Conservation (phyloP, 2,329 filamentous ascomycete species). For the Fusarium sublunatum region DNA sequence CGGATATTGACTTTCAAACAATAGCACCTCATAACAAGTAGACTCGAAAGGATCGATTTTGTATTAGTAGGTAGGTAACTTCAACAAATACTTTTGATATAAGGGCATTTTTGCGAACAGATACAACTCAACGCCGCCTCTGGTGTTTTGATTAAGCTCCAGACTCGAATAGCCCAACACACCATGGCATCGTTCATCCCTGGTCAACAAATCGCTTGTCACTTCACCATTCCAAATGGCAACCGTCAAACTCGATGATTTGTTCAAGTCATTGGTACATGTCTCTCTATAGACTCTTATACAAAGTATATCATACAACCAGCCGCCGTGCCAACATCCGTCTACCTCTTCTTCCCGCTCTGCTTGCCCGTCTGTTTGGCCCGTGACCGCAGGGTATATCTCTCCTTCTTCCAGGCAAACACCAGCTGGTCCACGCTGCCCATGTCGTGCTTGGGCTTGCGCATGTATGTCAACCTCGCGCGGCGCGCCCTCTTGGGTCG, state of each 20-base stretch:
- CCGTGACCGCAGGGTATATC: slow-evolving; percentile 54
- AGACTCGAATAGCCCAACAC: no score
- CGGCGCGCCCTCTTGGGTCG: slow-evolving; percentile 85
- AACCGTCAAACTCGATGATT: background rate
- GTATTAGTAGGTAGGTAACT: no score
- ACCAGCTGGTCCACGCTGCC: slow-evolving; percentile 87
- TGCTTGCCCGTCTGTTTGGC: slow-evolving; percentile 45
- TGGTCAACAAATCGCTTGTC: background rate
- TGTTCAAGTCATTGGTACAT: slow-evolving; percentile 23
- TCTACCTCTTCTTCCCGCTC: slow-evolving; percentile 33
- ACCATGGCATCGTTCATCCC: background rate
- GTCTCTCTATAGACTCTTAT: slow-evolving; percentile 40
- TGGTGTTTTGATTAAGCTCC: no score
- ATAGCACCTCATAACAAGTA: no score
- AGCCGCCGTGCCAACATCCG: background rate
- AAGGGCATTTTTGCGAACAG: no score
- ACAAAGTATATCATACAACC: slow-evolving; percentile 49
- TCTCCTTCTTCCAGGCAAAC: slow-evolving; percentile 60
- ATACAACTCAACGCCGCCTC: background rate
- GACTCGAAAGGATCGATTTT: no score
- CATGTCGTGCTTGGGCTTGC: slow-evolving; percentile 87
- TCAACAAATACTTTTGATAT: no score
- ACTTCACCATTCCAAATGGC: background rate
- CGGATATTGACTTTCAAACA: no score
- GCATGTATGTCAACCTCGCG: slow-evolving; percentile 90